Evolutionary conservation across 1,139 yeast genomes (phyloP).

Genomic region (Blastobotrys elegans): DNA sequence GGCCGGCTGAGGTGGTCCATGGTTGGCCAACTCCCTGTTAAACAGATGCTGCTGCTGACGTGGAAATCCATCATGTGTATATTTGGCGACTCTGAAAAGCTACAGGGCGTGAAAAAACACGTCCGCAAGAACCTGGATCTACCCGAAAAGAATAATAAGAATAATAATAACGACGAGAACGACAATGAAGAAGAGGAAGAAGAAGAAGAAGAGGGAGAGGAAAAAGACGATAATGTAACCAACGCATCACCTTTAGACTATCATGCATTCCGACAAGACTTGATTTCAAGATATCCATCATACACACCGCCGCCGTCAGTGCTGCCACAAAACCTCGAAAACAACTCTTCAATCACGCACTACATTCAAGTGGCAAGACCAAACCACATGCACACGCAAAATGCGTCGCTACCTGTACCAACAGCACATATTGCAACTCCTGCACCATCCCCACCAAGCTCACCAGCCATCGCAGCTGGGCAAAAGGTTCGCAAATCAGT

Average conservation of each 20-base stretch:
- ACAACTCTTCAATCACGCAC: slow-evolving; percentile 39
- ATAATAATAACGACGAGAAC: slow-evolving; percentile 20
- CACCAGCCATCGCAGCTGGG: slow-evolving; percentile 49
- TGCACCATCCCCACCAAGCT: slow-evolving; percentile 75
- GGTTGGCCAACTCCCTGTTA: slow-evolving; percentile 32
- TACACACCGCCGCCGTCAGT: slow-evolving; percentile 47
- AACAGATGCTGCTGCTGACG: slow-evolving; percentile 47
- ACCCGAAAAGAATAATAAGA: background rate
- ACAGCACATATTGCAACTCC: slow-evolving; percentile 80
- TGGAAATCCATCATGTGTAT: slow-evolving; percentile 58
- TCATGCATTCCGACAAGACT: slow-evolving; percentile 69
- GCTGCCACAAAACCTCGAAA: slow-evolving; percentile 44
- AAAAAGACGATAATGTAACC: slow-evolving; percentile 25
- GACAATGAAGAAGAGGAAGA: slow-evolving; percentile 15
- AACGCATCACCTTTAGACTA: slow-evolving; percentile 75
- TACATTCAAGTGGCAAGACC: slow-evolving; percentile 56
- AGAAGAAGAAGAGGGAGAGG: slow-evolving; percentile 18
- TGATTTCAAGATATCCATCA: slow-evolving; percentile 70
- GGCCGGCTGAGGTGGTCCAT: slow-evolving; percentile 63
- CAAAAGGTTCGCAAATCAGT: slow-evolving; percentile 60
- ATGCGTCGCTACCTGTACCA: slow-evolving; percentile 56
- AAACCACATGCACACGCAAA: slow-evolving; percentile 48
- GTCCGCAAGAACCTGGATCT: slow-evolving; percentile 44
- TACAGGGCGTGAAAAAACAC: slow-evolving; percentile 47
- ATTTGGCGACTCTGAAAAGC: slow-evolving; percentile 53